Percentiles rank a stretch among this genome's conserved stretches.
phyloP scores from a whole-genome alignment of 305 asterid species.

The Solanum hybrid region DNA sequence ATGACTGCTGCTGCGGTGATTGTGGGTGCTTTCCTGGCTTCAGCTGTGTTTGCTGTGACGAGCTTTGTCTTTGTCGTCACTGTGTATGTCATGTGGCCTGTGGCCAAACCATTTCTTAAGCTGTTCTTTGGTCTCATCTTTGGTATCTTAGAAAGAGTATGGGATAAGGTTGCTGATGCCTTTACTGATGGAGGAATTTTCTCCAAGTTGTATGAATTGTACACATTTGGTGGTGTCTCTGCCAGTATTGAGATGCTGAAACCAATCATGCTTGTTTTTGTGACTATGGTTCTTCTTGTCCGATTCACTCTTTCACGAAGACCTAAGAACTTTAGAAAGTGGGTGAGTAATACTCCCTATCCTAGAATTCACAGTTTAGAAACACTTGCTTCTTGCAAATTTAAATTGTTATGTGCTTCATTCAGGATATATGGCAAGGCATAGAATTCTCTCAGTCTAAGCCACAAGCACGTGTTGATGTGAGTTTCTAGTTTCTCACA shows the following conservation, averaged over 20 bases:
- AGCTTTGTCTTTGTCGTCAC: constrained; percentile 52
- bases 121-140: constrained; percentile 44
- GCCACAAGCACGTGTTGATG: constrained; percentile 99
- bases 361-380: neutral
- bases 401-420: constrained; percentile 14
- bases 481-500: constrained; percentile 32
- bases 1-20: constrained; percentile 78
- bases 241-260: constrained; percentile 66
- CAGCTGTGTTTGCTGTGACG: constrained; percentile 78
- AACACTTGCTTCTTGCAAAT: constrained; percentile 6
- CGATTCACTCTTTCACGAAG: constrained; percentile 93
- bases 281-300: constrained; percentile 76
- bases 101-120: constrained; percentile 69
- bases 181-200: constrained; percentile 58
- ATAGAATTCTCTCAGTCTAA: constrained; percentile 91
- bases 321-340: constrained; percentile 84
- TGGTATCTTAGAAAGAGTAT: constrained; percentile 50
- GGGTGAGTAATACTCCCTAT: constrained; percentile 48
- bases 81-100: constrained; percentile 68
- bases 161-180: constrained; percentile 62
- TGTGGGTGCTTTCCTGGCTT: constrained; percentile 83
- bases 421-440: constrained; percentile 98
- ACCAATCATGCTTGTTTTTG: constrained; percentile 64
- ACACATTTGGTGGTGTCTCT: constrained; percentile 65
- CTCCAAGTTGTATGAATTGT: constrained; percentile 42